These are phyloP conservation scores for Fagus sylvatica DNA, from an alignment of 306 rosid genomes.

Conservation along the genomic window DNA sequence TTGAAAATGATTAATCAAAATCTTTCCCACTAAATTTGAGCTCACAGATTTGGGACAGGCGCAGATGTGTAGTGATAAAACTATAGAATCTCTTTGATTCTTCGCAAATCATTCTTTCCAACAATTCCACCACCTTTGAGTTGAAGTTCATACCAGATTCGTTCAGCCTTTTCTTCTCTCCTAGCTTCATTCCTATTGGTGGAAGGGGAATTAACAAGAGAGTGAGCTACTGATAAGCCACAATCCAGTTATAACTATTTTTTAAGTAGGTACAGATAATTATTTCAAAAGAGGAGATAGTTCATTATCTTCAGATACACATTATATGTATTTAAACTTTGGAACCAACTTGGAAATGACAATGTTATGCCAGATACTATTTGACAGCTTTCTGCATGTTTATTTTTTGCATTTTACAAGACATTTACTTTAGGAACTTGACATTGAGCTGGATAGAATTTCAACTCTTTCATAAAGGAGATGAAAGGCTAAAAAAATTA, in stretches of 20 bases:
- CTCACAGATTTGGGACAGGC: background rate
- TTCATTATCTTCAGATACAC: no score
- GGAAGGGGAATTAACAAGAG: slow-evolving; percentile 69
- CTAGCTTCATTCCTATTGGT: slow-evolving; percentile 51
- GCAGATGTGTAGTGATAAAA: background rate
- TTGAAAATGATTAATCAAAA: background rate
- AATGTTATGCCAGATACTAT: background rate
- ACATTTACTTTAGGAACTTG: background rate
- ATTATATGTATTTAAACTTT: background rate
- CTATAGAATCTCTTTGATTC: background rate
- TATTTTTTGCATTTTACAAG: background rate
- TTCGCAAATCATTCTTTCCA: no score
- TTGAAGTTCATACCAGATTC: slow-evolving; percentile 54
- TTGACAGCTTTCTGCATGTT: background rate
- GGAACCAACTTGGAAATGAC: background rate
- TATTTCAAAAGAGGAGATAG: background rate
- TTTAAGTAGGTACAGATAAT: no score
- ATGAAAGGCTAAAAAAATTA: background rate
- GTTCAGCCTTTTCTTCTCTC: slow-evolving; percentile 34
- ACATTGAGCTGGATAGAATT: background rate
- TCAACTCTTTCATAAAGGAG: background rate
- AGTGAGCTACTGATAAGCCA: slow-evolving; percentile 43
- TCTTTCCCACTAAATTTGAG: background rate
- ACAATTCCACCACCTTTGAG: background rate
- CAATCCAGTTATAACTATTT: slow-evolving; percentile 51